These are phyloP conservation scores for Collybiopsis confluens DNA, from an alignment of 768 basidiomycete genomes.

Conservation along the genomic window DNA sequence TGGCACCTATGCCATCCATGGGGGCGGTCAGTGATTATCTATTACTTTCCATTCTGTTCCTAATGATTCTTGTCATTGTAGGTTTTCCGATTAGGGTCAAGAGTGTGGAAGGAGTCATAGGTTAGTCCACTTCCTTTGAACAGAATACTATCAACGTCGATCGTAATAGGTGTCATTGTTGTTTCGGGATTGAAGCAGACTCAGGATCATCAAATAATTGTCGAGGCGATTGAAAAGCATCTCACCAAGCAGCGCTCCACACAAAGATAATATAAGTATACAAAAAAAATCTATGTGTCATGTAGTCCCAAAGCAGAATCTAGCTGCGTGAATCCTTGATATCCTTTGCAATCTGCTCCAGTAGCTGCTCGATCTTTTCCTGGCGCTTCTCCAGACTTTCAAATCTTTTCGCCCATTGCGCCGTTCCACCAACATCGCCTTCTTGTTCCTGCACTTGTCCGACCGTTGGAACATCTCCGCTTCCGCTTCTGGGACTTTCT, in stretches of 20 bases:
- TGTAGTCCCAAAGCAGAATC: too few relatives aligned
- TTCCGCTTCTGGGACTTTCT: slow-evolving; percentile 13
- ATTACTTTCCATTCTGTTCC: slow-evolving; percentile 13
- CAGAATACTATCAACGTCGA: too few relatives aligned
- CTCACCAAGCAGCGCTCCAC: too few relatives aligned
- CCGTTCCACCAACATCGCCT: slow-evolving; percentile 6
- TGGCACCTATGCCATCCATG: slow-evolving; percentile 24
- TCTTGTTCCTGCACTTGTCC: slow-evolving; percentile 20
- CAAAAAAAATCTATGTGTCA: too few relatives aligned
- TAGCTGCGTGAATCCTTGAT: background rate
- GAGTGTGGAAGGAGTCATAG: slow-evolving; percentile 27
- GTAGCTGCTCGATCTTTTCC: slow-evolving; percentile 40
- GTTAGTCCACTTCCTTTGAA: too few relatives aligned
- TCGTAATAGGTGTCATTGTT: slow-evolving; percentile 32
- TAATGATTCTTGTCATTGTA: background rate
- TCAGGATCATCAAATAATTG: slow-evolving; percentile 26
- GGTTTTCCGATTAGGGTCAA: slow-evolving; percentile 24
- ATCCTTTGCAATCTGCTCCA: slow-evolving; percentile 18
- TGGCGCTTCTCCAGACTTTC: slow-evolving; percentile 40
- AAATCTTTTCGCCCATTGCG: slow-evolving; percentile 19
- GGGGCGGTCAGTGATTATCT: too few relatives aligned
- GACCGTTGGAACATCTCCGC: slow-evolving; percentile 17
- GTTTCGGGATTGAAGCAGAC: slow-evolving; percentile 27
- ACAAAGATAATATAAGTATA: too few relatives aligned
- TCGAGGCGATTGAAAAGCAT: slow-evolving; percentile 23